Evolutionary conservation across 805 yeast species (phyloP), one percentile per base, ranked within the genome.

Genomic region (Candida coleopterorum): DNA sequence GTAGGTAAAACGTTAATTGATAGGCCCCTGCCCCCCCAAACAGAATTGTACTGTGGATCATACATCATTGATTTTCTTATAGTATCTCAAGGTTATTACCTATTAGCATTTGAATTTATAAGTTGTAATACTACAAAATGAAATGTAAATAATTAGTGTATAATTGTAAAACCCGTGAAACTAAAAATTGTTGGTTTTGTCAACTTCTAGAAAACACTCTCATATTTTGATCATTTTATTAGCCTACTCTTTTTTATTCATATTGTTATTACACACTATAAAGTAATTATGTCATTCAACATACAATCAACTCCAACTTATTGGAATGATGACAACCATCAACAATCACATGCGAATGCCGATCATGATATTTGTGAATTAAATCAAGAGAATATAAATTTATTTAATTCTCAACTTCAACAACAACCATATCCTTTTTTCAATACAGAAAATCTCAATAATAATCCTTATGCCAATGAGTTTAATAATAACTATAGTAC

Each of bases 371-470:
- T 27, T 14, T 31, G 36, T 28, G 45, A 41, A 29, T 41, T 43
- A 24, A 43, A 41, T 21, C 47, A 41, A n/a, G 45, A 43, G 26
- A 44, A 44, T 26, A 18, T 44, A 14, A 22, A 25, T 18, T 25
- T 37, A n/a, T 36, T 41, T 20, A 44, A 44, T 23, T 18, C 29
- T 12, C 42, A 39, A 23, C 42, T 34, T 17, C 34, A 26, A 7
- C 38, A 35, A 35, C 18, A 14, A 11, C 29, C 34, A 17, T 27
- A 20, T 24, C 33, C 17, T 8, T 14, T 4, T 14, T 14, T 9
- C 16, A 34, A 29, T 18, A 12, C 17, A 9, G 14, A 27, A 3
- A 6, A 20, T 12, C 6, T 9, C 14, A 15, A 14, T 14, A 16
- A 14, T 17, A 8, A 17, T 9, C 28, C 14, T 14, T 32, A 18